A percentile compares a stretch with the other conserved stretches of the same genome.
Conservation (phyloP, 768 basidiomycete genomes). For the Scleroderma bovista region DNA sequence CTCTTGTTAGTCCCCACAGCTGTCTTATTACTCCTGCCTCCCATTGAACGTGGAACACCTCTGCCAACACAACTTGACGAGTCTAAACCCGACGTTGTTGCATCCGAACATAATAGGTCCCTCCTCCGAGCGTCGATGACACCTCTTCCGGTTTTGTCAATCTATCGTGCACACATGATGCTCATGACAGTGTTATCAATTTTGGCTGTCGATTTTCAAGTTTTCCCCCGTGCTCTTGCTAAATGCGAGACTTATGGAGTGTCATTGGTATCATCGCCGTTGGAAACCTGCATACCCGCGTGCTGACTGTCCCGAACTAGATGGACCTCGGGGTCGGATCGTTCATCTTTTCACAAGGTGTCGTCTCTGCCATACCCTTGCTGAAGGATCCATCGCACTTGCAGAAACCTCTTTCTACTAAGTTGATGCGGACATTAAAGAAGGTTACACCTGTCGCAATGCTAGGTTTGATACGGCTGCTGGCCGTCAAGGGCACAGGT, state of each 20-base stretch:
- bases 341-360: conserved; percentile 93
- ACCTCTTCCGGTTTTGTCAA: conserved; percentile 73
- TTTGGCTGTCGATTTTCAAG: conserved; percentile 91
- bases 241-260: conserved; percentile 95
- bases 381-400: conserved; percentile 58
- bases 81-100: not conserved
- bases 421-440: conserved; percentile 43
- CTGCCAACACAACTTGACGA: conserved; percentile 41
- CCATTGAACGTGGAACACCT: conserved; percentile 39
- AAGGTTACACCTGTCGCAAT: conserved; percentile 64
- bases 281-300: not conserved
- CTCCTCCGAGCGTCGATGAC: conserved; percentile 12
- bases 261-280: conserved; percentile 58
- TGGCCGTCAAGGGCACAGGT: conserved; percentile 87
- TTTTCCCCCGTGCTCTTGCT: conserved; percentile 82
- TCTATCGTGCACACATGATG: conserved; percentile 94
- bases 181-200: conserved; percentile 87
- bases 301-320: conserved; percentile 35
- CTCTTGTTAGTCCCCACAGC: conserved; percentile 42
- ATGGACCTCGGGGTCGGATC: conserved; percentile 99
- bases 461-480: conserved; percentile 71
- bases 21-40: conserved; percentile 40
- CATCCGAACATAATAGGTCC: not conserved
- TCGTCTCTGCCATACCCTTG: conserved; percentile 83
- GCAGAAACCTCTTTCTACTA: conserved; percentile 42